Evolutionary conservation across 768 basidiomycete species (phyloP), one percentile per base, ranked within the genome.

Genomic region (Hydnomerulius pinastri): DNA sequence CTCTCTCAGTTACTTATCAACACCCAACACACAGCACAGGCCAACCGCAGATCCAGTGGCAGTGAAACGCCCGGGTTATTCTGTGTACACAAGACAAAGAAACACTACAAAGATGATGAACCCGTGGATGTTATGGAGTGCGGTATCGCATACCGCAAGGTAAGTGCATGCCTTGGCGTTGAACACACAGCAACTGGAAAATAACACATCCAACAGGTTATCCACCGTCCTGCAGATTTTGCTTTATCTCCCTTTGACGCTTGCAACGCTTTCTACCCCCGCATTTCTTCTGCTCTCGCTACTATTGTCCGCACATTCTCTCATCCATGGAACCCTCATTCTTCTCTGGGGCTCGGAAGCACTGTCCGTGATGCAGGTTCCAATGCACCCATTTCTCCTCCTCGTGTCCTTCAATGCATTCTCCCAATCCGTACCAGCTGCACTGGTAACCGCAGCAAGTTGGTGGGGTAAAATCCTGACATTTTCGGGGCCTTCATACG

Each of bases 361-460:
- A 12, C 76, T 92, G 43, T 83, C 88, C 12, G 77, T 93, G 51
- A 74, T 92, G 48, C 91, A 93, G 71, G 80, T 92, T 27, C 91
- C 91, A 8, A 84, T 91, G 75, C 90, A 92, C 66, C 85, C 90
- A 0, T 90, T 92, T 69, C 78, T 93, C 28, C 82, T 93, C 36
- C 84, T 93, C 42, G 81, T 92, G 50, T 89, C 82, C 65, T 93
- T 93, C 79, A 93, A 93, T 65, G 77, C 84, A 30, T 92, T 91
- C 68, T 81, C 89, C 2, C 77, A 84, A 18, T 72, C 82, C 21
- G 78, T 80, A 20, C 76, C 80, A 52, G 82, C 86, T 7, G 77
- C 73, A 66, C 65, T 92, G 6, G 57, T 78, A 9, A 76, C 71
- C 11, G 78, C 83, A 13, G 78, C 83, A 8, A 73, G 76, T 37